Evolutionary conservation across 2,329 filamentous ascomycete genomes (phyloP).

Genomic region (Colletotrichum lupini): DNA sequence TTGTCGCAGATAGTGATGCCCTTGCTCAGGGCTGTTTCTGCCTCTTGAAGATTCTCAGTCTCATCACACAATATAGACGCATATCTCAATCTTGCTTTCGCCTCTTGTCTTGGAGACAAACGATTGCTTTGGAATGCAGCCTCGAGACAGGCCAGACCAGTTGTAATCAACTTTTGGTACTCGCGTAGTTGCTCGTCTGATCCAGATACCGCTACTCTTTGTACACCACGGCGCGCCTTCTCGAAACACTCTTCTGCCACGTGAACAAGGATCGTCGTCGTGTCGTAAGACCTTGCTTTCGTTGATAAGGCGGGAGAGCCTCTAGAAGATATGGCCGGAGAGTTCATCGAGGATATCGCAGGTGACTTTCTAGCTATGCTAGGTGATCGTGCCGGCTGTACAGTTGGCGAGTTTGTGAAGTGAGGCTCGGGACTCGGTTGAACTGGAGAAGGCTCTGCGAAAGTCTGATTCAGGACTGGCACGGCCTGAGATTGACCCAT

Average conservation of each 20-base stretch:
- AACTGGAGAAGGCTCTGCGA: constrained; percentile 20
- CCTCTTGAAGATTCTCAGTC: constrained; percentile 79
- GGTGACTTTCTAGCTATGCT: constrained; percentile 54
- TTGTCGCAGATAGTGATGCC: constrained; percentile 77
- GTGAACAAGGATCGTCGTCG: constrained; percentile 71
- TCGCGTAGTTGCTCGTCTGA: constrained; percentile 66
- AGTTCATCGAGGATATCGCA: constrained; percentile 36
- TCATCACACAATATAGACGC: constrained; percentile 78
- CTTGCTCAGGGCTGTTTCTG: constrained; percentile 78
- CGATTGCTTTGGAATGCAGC: constrained; percentile 71
- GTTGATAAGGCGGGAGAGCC: constrained; percentile 51
- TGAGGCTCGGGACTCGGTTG: constrained; percentile 52
- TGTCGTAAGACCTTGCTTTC: constrained; percentile 58
- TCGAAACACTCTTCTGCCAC: constrained; percentile 81
- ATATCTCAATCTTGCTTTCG: constrained; percentile 76
- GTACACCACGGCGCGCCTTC: constrained; percentile 69
- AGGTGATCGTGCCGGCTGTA: constrained; percentile 47
- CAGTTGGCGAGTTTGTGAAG: constrained; percentile 53
- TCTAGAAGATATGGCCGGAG: constrained; percentile 41
- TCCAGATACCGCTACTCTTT: constrained; percentile 59
- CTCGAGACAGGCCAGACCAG: constrained; percentile 78
- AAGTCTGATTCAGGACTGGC: constrained; percentile 22
- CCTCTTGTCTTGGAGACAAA: constrained; percentile 74
- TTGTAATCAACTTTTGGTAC: constrained; percentile 79
- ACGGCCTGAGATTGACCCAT: constrained; percentile 27